phyloP scores from a whole-genome alignment of 257 asterid species.

The Mitragyna speciosa region DNA sequence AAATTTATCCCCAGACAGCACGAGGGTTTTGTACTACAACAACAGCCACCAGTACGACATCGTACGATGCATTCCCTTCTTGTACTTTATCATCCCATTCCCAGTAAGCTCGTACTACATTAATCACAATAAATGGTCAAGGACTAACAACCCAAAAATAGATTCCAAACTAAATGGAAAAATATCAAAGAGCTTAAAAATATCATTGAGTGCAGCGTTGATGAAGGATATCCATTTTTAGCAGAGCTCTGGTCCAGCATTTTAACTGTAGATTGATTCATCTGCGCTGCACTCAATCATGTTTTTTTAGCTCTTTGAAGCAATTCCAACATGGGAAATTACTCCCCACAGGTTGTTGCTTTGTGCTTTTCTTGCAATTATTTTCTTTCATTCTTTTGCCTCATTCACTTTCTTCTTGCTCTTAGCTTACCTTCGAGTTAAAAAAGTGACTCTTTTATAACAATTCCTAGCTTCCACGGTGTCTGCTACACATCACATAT shows the following conservation, averaged over 20 bases:
- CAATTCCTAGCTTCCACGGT: slow-evolving; percentile 33
- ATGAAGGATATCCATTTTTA: slow-evolving; percentile 30
- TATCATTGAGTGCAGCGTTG: slow-evolving; percentile 91
- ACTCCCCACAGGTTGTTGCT: too few species aligned
- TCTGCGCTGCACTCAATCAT: slow-evolving; percentile 54
- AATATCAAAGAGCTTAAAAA: slow-evolving; percentile 37
- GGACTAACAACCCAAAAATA: neutral
- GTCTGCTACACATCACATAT: too few species aligned
- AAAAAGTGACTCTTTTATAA: slow-evolving; percentile 5
- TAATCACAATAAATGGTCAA: too few species aligned
- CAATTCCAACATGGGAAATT: too few species aligned
- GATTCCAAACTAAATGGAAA: neutral
- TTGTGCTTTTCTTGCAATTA: too few species aligned
- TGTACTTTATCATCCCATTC: slow-evolving; percentile 10
- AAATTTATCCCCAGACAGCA: neutral
- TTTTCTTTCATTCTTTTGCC: too few species aligned
- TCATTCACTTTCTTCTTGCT: neutral
- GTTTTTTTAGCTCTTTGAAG: slow-evolving; percentile 26
- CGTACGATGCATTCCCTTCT: neutral
- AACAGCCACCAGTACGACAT: slow-evolving; percentile 15
- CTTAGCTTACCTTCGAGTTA: too few species aligned
- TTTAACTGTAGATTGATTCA: slow-evolving; percentile 28
- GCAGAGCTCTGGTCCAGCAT: neutral
- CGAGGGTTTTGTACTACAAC: slow-evolving; percentile 10
- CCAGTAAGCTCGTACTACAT: neutral